These are phyloP conservation scores for Cystobasidium slooffiae DNA, from an alignment of 1,284 basidiomycete genomes.

Conservation along the genomic window DNA sequence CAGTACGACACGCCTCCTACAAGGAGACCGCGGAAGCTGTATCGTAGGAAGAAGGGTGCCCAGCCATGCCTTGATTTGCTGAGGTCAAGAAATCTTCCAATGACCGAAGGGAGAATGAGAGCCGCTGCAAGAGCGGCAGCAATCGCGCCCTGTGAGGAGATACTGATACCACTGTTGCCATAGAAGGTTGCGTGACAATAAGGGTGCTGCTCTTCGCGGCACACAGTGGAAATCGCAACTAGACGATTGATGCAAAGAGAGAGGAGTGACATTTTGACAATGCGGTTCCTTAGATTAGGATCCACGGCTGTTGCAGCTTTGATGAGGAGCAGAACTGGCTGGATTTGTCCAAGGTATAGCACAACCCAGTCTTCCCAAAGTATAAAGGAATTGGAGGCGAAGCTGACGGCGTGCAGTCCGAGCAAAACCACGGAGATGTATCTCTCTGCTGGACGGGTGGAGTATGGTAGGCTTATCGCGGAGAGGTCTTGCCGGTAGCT, in stretches of 20 bases:
- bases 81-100: constrained; percentile 67
- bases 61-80: constrained; percentile 76
- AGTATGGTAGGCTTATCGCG: neutral
- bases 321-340: constrained; percentile 64
- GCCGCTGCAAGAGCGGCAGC: constrained; percentile 67
- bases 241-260: constrained; percentile 74
- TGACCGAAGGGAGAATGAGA: constrained; percentile 65
- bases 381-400: constrained; percentile 86
- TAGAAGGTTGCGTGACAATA: constrained; percentile 86
- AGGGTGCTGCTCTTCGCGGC: constrained; percentile 91
- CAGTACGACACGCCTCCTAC: constrained; percentile 68
- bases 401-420: constrained; percentile 48
- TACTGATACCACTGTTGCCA: constrained; percentile 63
- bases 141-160: constrained; percentile 63
- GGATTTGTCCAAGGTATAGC: constrained; percentile 69
- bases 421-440: constrained; percentile 43
- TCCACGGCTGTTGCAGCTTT: constrained; percentile 65
- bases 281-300: constrained; percentile 70
- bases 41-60: constrained; percentile 68
- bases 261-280: constrained; percentile 70
- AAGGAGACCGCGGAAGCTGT: constrained; percentile 66
- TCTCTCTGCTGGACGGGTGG: neutral
- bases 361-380: constrained; percentile 91
- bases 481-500: neutral
- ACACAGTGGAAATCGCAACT: constrained; percentile 77